Percentiles rank a stretch among this genome's conserved stretches.
Evolutionary conservation across 257 asterid species (phyloP).

Genomic region (Schizonepeta tenuifolia): DNA sequence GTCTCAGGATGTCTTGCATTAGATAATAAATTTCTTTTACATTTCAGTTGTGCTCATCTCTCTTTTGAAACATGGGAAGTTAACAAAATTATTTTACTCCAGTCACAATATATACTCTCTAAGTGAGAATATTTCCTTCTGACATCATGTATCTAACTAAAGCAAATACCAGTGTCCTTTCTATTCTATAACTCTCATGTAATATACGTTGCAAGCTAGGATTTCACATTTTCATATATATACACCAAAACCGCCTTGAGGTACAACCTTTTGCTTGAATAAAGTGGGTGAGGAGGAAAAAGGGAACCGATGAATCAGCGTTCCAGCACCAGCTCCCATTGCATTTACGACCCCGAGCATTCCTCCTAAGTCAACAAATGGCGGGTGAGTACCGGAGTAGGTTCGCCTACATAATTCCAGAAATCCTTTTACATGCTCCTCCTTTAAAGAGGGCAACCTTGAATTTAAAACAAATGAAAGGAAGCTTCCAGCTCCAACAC

Average conservation of each 20-base stretch:
- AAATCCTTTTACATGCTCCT: constrained; percentile 56
- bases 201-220: not conserved
- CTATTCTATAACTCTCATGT: not conserved
- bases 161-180: constrained; percentile 19
- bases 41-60: not conserved
- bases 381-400: constrained; percentile 67
- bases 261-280: constrained; percentile 60
- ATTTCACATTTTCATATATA: not conserved
- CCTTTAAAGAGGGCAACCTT: constrained; percentile 60
- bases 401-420: constrained; percentile 62
- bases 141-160: constrained; percentile 10
- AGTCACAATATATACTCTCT: not conserved
- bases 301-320: constrained; percentile 41
- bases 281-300: constrained; percentile 33
- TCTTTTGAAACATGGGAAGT: not conserved
- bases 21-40: constrained; percentile 6
- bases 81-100: not conserved
- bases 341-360: constrained; percentile 87
- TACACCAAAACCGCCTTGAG: constrained; percentile 19
- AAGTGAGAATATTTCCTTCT: not conserved
- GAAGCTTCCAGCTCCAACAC: constrained; percentile 87
- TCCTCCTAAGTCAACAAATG: constrained; percentile 77
- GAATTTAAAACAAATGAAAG: constrained; percentile 60
- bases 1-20: constrained; percentile 13
- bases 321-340: constrained; percentile 87